Base-by-base conservation (phyloP, 192 early-diverging fungal genomes). In the Rhizoclosmatium globosum region DNA sequence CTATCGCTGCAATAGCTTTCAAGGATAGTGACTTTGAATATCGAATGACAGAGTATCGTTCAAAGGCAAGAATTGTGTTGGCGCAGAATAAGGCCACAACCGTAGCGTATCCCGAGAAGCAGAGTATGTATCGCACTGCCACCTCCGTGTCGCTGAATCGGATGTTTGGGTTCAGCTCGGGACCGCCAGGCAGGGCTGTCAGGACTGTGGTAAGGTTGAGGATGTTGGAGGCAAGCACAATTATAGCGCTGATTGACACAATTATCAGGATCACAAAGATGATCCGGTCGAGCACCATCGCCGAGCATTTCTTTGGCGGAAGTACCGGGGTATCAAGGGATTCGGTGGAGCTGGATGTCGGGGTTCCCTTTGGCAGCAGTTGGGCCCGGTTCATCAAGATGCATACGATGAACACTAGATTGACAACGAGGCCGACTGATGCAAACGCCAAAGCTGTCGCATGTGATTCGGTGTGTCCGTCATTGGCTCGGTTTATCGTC, bases 11-110 rank as follows among this genome's bases (percentile, higher is more conserved):
- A 17, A 68, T n/a, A 9, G 45, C 66, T 19, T 46, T 13, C 7
- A 19, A 41, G 17, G 23, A 39, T 2, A 64, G 23, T 2, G 62
- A 64, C 62, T 38, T 17, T 2, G 23, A 21, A 19, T 39, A 64
- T 15, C 44, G 66, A 47, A 46, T 68, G 66, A 68, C 66, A 31
- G 15, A 41, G 66, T 68, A 46, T 42, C 66, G 38, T 43, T 68
- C 66, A 19, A 68, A 42, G 44, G 66, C 66, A 13, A 68, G 44
- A 19, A 68, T 43, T 11, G 45, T 47, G 44, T 47, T 68, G 2
- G 66, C 23, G 15, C 66, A 68, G 23, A 68, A 68, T 19, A 68
- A 68, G 66, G 45, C 66, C 1, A 46, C 23, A 43, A 46, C 45
- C 7, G 15, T 4, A 6, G 45, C 7, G 45, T 68, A 68, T 3